These are phyloP conservation scores for Naegleria gruberi DNA, from an alignment of 208 protist genomes.

Conservation along the genomic window DNA sequence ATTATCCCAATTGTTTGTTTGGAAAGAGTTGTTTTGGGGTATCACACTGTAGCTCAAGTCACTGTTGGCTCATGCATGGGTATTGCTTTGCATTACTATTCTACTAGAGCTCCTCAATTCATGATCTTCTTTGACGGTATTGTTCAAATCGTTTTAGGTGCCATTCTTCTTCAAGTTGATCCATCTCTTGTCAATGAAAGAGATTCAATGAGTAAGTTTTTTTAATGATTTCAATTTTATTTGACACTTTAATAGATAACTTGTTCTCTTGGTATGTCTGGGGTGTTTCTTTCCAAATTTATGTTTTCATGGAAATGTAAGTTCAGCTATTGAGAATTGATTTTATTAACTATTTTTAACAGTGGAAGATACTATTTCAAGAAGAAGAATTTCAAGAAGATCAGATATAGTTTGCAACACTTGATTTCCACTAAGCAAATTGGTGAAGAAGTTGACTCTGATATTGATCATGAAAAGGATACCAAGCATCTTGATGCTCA, in stretches of 20 bases:
- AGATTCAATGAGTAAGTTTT: constrained; percentile 16
- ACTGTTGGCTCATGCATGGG: constrained; percentile 19
- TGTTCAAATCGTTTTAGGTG: constrained; percentile 2
- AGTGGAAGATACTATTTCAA: neutral
- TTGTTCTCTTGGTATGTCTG: constrained; percentile 23
- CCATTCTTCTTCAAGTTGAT: neutral
- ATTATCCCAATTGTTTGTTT: neutral
- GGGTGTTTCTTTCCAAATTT: constrained; percentile 21
- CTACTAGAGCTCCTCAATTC: neutral
- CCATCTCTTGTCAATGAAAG: neutral
- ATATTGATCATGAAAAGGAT: neutral
- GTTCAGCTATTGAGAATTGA: neutral
- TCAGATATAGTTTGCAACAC: neutral
- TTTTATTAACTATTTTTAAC: neutral
- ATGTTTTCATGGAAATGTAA: constrained; percentile 11
- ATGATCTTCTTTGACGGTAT: constrained; percentile 10
- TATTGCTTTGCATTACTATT: neutral
- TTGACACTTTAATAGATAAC: neutral
- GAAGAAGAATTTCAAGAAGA: neutral
- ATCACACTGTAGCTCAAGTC: constrained; percentile 23
- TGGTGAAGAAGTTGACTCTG: neutral
- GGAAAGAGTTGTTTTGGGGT: constrained; percentile 16
- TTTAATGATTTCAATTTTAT: neutral
- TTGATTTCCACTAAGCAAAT: neutral
- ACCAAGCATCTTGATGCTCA: neutral